Evolutionary conservation across 2,329 filamentous ascomycete genomes (phyloP), one percentile per base, ranked within the genome.

Genomic region (Ceratocystis eucalypticola): DNA sequence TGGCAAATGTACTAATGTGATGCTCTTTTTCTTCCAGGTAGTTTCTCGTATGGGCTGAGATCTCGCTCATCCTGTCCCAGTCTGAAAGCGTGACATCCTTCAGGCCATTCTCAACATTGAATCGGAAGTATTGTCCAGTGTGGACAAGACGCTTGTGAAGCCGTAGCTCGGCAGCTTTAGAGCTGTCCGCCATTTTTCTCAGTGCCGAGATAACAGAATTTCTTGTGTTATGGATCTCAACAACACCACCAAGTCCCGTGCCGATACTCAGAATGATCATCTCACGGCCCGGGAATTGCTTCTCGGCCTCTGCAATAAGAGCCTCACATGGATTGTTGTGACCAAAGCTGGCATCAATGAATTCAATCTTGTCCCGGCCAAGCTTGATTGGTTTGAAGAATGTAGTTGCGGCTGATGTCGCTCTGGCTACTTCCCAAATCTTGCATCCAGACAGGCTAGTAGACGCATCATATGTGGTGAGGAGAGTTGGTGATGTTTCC

Each of bases 301-400:
- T 61, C 55, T 67, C 41, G 6, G 74, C 73, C 64, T 74, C 73
- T 4, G 70, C 57, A 6, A 74, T 70, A 10, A 75, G 68, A 1
- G 72, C 68, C 30, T 73, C 69, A 57, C 70, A 71, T 28, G 74
- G 73, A 53, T 75, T 75, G 64, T 75, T 75, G 37, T 72, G 69
- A 1, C 72, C 72, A 20, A 75, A 71, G 0, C 69, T 73, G 1
- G 71, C 72, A 59, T 74, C 73, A 25, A 75, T 69, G 46, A 73
- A 74, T 22, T 72, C 70, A 1, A 72, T 66, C 5, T 65, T 66
- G 10, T 73, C 70, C 7, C 71, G 69, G 33, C 72, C 72, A 8
- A 73, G 12, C 20, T 69, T 65, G 37, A 73, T 71, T 4, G 73
- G 68, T 46, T 74, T 71, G 68, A 75, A 75, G 65, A 73, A 74